These are phyloP conservation scores for Gossypium gossypioides DNA, from an alignment of 441 rosid species.

Conservation along the genomic window DNA sequence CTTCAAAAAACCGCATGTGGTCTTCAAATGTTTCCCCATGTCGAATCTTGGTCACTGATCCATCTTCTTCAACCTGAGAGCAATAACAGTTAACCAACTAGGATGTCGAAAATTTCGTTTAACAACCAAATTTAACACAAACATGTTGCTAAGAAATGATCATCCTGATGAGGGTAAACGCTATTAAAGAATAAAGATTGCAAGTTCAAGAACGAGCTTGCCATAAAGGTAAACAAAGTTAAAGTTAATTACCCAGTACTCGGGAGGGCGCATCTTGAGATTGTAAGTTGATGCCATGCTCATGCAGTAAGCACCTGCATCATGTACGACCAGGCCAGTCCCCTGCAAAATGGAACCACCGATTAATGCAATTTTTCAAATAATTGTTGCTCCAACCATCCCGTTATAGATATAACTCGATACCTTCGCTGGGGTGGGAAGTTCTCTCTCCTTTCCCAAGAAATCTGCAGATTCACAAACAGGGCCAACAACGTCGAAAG, in stretches of 20 bases:
- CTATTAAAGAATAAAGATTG: not conserved
- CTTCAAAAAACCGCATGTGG: constrained; percentile 65
- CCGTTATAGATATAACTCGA: not conserved
- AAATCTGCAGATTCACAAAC: constrained; percentile 98
- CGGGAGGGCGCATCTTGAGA: constrained; percentile 98
- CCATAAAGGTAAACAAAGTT: not conserved
- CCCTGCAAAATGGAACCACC: constrained; percentile 42
- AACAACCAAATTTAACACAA: not conserved
- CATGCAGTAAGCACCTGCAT: constrained; percentile 99
- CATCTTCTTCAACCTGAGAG: constrained; percentile 77
- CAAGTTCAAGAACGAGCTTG: not conserved
- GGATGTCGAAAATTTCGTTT: not conserved
- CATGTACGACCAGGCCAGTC: constrained; percentile 86
- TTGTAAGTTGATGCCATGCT: constrained; percentile 99
- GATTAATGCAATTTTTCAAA: constrained; percentile 10
- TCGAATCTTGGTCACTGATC: constrained; percentile 63
- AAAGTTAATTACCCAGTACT: constrained; percentile 67
- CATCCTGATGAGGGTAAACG: not conserved
- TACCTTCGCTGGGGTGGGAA: constrained; percentile 79
- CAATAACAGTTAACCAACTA: not conserved
- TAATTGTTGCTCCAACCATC: not conserved
- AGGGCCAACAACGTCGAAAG: constrained; percentile 92
- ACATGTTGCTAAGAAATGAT: not conserved
- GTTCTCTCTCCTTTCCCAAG: constrained; percentile 91
- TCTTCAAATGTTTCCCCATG: constrained; percentile 85